Evolutionary conservation across 2,329 filamentous ascomycete species (phyloP).

Genomic region (Aaosphaeria arxii): DNA sequence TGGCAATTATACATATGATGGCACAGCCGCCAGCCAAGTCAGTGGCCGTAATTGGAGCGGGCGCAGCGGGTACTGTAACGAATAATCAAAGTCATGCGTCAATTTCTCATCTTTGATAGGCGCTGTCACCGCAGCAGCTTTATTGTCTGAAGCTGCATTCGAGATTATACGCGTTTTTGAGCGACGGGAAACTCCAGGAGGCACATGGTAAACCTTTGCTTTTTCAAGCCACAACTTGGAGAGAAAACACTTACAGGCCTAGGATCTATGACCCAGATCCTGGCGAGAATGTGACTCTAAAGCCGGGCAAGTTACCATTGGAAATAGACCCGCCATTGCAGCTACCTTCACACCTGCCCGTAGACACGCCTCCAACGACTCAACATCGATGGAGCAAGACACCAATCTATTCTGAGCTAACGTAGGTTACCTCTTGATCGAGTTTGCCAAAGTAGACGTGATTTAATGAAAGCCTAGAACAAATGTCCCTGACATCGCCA

Average conservation of each 20-base stretch:
- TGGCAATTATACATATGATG: too few species aligned
- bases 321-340: constrained; percentile 47
- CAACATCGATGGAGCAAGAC: constrained; percentile 50
- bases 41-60: constrained; percentile 30
- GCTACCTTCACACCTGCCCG: constrained; percentile 44
- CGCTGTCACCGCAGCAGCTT: constrained; percentile 31
- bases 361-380: constrained; percentile 36
- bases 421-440: constrained; percentile 35
- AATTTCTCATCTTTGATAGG: constrained; percentile 14
- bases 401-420: constrained; percentile 52
- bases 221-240: constrained; percentile 48
- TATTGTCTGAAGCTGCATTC: constrained; percentile 32
- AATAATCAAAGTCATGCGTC: background rate
- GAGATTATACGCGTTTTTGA: constrained; percentile 35
- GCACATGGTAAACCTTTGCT: constrained; percentile 44
- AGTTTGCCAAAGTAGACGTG: background rate
- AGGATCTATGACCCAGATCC: constrained; percentile 55
- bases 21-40: constrained; percentile 1
- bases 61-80: constrained; percentile 22
- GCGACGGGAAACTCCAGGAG: constrained; percentile 30
- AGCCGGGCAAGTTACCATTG: constrained; percentile 45
- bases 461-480: constrained; percentile 36
- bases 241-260: constrained; percentile 3
- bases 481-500: constrained; percentile 56
- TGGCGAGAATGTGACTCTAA: constrained; percentile 27